Evolutionary conservation across 1,139 yeast species (phyloP).

Genomic region (Debaryomyces udenii): DNA sequence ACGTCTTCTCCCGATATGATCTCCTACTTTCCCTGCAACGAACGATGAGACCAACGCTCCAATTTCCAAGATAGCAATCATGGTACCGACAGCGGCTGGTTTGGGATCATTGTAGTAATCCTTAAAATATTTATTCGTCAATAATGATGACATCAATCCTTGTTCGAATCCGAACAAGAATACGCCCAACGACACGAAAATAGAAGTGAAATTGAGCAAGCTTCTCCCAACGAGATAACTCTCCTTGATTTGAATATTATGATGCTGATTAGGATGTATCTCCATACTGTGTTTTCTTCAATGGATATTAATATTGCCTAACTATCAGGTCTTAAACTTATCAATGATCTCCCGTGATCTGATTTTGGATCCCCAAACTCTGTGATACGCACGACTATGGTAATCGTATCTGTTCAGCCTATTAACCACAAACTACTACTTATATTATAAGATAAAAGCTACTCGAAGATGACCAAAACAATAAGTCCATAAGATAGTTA

Average conservation of each 20-base stretch:
- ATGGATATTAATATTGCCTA: conserved; percentile 4
- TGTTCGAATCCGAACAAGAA: conserved; percentile 66
- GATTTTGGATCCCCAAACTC: background rate
- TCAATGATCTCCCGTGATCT: conserved; percentile 1
- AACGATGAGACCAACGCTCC: conserved; percentile 85
- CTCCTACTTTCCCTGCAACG: conserved; percentile 76
- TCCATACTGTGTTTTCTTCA: conserved; percentile 21
- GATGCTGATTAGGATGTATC: conserved; percentile 22
- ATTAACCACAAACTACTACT: no score
- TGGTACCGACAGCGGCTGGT: conserved; percentile 53
- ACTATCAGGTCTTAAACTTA: background rate
- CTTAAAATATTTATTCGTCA: conserved; percentile 73
- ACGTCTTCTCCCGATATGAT: conserved; percentile 74
- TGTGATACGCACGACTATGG: background rate
- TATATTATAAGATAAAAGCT: no score
- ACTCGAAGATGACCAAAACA: no score
- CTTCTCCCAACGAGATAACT: conserved; percentile 54
- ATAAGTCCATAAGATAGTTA: no score
- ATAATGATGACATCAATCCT: conserved; percentile 61
- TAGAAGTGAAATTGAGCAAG: conserved; percentile 56
- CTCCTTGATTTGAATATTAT: conserved; percentile 41
- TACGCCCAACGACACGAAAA: conserved; percentile 62
- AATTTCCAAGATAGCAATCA: conserved; percentile 58
- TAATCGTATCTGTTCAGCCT: no score
- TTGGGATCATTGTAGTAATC: conserved; percentile 68